These are phyloP conservation scores for Rhododendron mucronatum DNA, from an alignment of 148 eudicot species.

Conservation along the genomic window DNA sequence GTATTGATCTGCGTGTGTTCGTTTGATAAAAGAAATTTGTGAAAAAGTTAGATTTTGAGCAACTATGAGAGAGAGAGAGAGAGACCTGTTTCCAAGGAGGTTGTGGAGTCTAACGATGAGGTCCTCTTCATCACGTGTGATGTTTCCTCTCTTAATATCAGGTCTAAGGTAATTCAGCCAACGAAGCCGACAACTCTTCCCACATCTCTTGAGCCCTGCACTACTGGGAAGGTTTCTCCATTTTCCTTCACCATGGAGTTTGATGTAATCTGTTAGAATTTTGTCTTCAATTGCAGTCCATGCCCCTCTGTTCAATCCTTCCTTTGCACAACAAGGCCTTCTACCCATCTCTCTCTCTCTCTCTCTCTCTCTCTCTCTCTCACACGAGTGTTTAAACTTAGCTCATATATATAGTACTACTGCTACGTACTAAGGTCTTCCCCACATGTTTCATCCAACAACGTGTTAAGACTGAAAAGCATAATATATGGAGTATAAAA, in stretches of 20 bases:
- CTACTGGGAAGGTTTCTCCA: constrained; percentile 12
- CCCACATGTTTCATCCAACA: no score
- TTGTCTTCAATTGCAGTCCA: constrained; percentile 10
- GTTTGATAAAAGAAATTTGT: no score
- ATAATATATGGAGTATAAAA: no score
- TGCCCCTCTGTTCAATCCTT: constrained; percentile 17
- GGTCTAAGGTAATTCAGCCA: constrained; percentile 41
- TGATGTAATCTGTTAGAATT: constrained; percentile 4
- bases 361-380: neutral
- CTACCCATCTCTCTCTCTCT: constrained; percentile 9
- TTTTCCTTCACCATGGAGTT: constrained; percentile 8
- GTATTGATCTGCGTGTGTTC: no score
- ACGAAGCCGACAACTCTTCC: constrained; percentile 39
- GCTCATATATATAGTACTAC: neutral
- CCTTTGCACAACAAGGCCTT: constrained; percentile 10
- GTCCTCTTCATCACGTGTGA: constrained; percentile 33
- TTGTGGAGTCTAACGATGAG: constrained; percentile 40
- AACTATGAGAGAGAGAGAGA: no score
- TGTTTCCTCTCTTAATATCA: constrained; percentile 41
- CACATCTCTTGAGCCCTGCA: constrained; percentile 36
- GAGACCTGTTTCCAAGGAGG: constrained; percentile 38
- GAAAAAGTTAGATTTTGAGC: neutral
- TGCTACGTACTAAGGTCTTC: no score
- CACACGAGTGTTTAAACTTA: neutral
- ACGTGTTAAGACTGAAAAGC: no score